Evolutionary conservation across 139 green algal species (phyloP).

Genomic region (Spirogloea muscicola): DNA sequence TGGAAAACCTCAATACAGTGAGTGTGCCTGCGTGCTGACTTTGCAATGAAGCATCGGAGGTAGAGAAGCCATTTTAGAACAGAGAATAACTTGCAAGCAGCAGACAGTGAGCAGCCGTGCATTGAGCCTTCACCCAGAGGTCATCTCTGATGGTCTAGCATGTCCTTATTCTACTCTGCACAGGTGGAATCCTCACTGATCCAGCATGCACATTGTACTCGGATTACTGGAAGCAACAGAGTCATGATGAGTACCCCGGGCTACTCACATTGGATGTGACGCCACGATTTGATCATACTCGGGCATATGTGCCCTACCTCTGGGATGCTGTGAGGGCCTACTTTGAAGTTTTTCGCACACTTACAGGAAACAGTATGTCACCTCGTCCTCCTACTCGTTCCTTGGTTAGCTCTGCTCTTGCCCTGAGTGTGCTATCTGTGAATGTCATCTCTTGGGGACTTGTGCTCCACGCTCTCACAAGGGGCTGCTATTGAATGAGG

Average conservation of each 20-base stretch:
- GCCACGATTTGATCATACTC: conserved; percentile 8
- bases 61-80: no score
- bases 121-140: no score
- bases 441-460: no score
- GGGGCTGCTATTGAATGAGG: background rate
- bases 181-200: background rate
- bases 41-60: no score
- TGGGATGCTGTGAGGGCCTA: conserved; percentile 33
- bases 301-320: conserved; percentile 27
- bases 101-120: no score
- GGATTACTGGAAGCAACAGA: conserved; percentile 10
- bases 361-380: background rate
- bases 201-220: background rate
- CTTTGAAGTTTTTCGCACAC: background rate
- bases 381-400: background rate
- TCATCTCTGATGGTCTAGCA: no score
- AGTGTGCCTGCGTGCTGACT: no score
- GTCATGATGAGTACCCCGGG: conserved; percentile 15
- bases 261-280: conserved; percentile 12
- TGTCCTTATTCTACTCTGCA: background rate
- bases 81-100: no score
- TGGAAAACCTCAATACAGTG: no score
- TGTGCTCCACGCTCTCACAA: no score
- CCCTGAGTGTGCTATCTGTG: background rate
- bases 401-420: background rate